Percentiles rank a stretch among this genome's conserved stretches.
Conservation (phyloP, 2,329 filamentous ascomycete genomes). For the Colletotrichum agaves region DNA sequence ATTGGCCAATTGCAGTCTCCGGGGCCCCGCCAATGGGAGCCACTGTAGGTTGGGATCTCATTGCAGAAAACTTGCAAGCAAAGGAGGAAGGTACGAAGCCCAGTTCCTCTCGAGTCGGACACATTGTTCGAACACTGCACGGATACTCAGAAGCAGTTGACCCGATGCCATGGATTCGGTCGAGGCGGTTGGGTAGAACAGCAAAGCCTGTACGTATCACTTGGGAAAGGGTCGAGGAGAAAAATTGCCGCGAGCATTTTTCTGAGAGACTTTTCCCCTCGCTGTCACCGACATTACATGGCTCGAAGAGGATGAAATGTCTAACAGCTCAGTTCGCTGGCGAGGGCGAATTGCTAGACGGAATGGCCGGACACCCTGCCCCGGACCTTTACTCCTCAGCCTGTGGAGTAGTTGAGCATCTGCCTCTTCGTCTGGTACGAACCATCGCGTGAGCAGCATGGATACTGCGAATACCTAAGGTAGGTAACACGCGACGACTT, state of each 20-base stretch:
- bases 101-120: not conserved
- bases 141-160: conserved; percentile 5
- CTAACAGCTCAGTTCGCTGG: not conserved
- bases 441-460: conserved; percentile 4
- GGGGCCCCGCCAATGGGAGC: no score
- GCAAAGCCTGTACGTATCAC: not conserved
- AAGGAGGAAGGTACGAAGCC: not conserved
- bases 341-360: conserved; percentile 3
- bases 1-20: no score
- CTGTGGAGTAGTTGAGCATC: conserved; percentile 15
- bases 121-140: not conserved
- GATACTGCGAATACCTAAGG: not conserved
- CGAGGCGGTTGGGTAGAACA: conserved; percentile 16
- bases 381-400: not conserved
- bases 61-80: no score
- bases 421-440: not conserved
- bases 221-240: not conserved
- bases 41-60: no score
- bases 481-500: conserved; percentile 16
- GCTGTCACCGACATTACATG: conserved; percentile 26
- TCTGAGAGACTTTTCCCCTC: not conserved
- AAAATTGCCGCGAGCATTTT: not conserved
- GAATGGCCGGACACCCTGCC: not conserved
- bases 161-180: conserved; percentile 21
- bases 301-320: conserved; percentile 20